Conservation (phyloP, 202 grass and related monocot genomes). For the Dendrocalamus latiflorus region DNA sequence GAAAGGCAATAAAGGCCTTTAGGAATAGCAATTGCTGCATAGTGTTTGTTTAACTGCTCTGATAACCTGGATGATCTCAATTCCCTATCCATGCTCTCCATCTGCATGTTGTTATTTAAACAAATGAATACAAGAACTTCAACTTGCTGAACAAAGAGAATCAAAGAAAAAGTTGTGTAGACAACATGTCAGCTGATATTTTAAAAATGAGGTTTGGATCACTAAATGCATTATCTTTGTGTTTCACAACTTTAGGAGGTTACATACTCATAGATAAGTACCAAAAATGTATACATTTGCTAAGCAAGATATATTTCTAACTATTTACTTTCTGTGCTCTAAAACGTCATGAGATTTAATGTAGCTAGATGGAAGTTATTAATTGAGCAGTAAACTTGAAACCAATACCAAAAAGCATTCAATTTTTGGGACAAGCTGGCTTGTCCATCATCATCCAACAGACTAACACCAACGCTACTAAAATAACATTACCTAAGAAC, state of each 20-base stretch:
- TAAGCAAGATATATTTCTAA: neutral
- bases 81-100: too few relatives aligned
- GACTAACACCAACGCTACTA: too few relatives aligned
- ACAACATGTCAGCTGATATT: constrained; percentile 22
- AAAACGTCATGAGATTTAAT: constrained; percentile 7
- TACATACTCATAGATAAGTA: neutral
- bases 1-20: too few relatives aligned
- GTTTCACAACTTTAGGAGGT: neutral
- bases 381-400: constrained; percentile 1
- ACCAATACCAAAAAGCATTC: neutral
- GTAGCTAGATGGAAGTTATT: neutral
- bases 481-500: neutral
- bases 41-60: too few relatives aligned
- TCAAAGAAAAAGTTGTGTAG: constrained; percentile 2
- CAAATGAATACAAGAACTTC: constrained; percentile 23
- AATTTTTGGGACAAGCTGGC: neutral
- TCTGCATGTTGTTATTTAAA: too few relatives aligned
- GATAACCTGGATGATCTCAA: too few relatives aligned
- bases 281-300: neutral
- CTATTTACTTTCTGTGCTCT: neutral
- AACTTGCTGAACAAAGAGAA: constrained; percentile 18
- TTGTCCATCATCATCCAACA: too few relatives aligned
- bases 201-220: neutral
- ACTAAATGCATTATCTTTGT: neutral
- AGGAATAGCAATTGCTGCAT: too few relatives aligned